A percentile compares a stretch with the other conserved stretches of the same genome.
phyloP scores from a whole-genome alignment of 176 grass and related monocot species.

The Leersia perrieri region DNA sequence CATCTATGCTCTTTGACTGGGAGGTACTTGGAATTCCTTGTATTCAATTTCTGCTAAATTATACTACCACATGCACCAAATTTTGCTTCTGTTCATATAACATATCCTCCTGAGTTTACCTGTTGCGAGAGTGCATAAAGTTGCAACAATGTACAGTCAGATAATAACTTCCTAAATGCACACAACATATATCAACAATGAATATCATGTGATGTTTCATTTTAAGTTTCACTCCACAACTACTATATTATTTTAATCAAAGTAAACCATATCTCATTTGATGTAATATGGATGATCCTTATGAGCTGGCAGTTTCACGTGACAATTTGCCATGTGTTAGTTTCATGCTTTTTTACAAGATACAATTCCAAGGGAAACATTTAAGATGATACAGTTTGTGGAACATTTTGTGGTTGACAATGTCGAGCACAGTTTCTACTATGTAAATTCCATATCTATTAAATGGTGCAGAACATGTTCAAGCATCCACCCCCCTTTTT shows the following conservation, averaged over 20 bases:
- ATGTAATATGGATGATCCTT: background rate
- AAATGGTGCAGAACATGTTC: background rate
- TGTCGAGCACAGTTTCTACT: background rate
- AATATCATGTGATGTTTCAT: slow-evolving; percentile 12
- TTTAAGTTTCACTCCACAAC: background rate
- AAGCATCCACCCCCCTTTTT: background rate
- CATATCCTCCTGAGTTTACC: background rate
- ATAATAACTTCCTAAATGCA: background rate
- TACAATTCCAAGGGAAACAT: background rate
- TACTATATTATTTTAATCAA: background rate
- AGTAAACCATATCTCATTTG: background rate
- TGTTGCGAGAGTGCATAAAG: background rate
- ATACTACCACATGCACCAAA: background rate
- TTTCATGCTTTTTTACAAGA: background rate
- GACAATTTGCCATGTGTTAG: background rate
- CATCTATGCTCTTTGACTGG: slow-evolving; percentile 76
- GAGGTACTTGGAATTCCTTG: slow-evolving; percentile 30
- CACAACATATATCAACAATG: background rate
- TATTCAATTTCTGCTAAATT: background rate
- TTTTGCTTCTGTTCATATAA: slow-evolving; percentile 15
- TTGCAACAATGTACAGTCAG: slow-evolving; percentile 11
- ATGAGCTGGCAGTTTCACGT: background rate
- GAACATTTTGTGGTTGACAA: background rate
- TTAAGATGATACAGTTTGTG: background rate
- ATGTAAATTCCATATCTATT: background rate